These are phyloP conservation scores for Suhomyces coccinellae DNA, from an alignment of 1,139 yeast species.

Conservation along the genomic window DNA sequence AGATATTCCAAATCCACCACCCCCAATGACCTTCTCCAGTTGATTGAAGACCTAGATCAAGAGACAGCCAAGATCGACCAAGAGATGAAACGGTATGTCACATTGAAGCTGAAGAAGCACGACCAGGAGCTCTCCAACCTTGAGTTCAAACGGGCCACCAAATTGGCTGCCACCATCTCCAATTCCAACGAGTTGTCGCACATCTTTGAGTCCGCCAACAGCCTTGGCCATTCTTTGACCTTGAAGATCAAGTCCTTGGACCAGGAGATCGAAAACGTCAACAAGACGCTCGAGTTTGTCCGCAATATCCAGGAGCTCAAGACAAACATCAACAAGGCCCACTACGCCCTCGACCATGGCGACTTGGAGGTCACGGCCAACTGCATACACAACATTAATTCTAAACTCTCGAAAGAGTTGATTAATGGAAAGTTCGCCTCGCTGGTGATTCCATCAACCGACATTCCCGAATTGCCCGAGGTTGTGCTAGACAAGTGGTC, in stretches of 20 bases:
- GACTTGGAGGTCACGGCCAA: slow-evolving; percentile 75
- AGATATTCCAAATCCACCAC: slow-evolving; percentile 15
- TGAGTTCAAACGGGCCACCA: slow-evolving; percentile 38
- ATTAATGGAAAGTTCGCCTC: slow-evolving; percentile 71
- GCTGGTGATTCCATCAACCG: slow-evolving; percentile 85
- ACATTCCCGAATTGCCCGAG: slow-evolving; percentile 80
- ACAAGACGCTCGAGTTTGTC: slow-evolving; percentile 64
- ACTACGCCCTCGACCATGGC: slow-evolving; percentile 62
- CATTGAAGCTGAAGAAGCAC: slow-evolving; percentile 30
- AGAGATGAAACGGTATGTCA: slow-evolving; percentile 29
- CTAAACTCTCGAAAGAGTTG: slow-evolving; percentile 53
- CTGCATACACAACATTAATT: slow-evolving; percentile 54
- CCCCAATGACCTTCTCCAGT: slow-evolving; percentile 21
- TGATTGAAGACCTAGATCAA: slow-evolving; percentile 24
- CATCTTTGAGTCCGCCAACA: slow-evolving; percentile 60
- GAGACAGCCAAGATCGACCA: slow-evolving; percentile 23
- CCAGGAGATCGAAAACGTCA: slow-evolving; percentile 68
- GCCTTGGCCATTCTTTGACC: slow-evolving; percentile 66
- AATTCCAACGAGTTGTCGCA: slow-evolving; percentile 49
- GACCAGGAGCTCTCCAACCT: slow-evolving; percentile 39
- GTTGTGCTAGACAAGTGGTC: slow-evolving; percentile 60
- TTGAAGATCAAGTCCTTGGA: slow-evolving; percentile 70
- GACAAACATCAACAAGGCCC: slow-evolving; percentile 64
- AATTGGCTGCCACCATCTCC: slow-evolving; percentile 36
- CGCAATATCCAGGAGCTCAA: slow-evolving; percentile 63